These are phyloP conservation scores for Curvularia lunata DNA, from an alignment of 2,329 filamentous ascomycete genomes.

Conservation along the genomic window DNA sequence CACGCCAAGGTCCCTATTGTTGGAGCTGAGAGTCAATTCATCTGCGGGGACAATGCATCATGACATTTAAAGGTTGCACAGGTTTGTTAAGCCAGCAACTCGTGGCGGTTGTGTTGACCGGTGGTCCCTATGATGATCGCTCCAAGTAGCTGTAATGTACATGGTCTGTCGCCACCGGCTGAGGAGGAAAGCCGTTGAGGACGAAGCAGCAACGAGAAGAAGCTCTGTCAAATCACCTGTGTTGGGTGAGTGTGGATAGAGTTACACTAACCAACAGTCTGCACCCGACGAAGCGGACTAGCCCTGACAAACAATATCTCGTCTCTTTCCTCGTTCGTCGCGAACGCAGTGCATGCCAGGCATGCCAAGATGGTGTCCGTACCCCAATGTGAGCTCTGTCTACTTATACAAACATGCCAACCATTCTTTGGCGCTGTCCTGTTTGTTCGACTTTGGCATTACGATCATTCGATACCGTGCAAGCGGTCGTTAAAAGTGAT, in stretches of 20 bases:
- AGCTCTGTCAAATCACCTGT: not conserved
- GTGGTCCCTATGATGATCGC: conserved; percentile 4
- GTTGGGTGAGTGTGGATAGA: not conserved
- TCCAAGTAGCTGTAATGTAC: conserved; percentile 1
- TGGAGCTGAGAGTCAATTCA: not conserved
- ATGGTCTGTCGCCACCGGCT: not conserved
- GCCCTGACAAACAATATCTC: not conserved
- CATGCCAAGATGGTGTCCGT: not conserved
- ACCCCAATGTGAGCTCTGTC: not conserved
- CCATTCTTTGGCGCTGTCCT: not conserved
- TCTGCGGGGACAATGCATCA: not conserved
- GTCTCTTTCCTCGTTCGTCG: not conserved
- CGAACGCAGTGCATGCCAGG: no score
- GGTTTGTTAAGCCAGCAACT: not conserved
- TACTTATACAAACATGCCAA: not conserved
- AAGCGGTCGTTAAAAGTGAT: not conserved
- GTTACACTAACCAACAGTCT: not conserved
- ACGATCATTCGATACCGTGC: not conserved
- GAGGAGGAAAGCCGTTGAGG: not conserved
- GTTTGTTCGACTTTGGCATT: not conserved
- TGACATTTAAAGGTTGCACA: conserved; percentile 4
- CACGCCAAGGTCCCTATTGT: conserved; percentile 2
- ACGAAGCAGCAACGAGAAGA: not conserved
- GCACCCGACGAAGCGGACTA: not conserved
- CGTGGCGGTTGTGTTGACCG: conserved; percentile 7